These are phyloP conservation scores for Sequoiadendron giganteum DNA, from an alignment of 75 land plant species.

Conservation along the genomic window DNA sequence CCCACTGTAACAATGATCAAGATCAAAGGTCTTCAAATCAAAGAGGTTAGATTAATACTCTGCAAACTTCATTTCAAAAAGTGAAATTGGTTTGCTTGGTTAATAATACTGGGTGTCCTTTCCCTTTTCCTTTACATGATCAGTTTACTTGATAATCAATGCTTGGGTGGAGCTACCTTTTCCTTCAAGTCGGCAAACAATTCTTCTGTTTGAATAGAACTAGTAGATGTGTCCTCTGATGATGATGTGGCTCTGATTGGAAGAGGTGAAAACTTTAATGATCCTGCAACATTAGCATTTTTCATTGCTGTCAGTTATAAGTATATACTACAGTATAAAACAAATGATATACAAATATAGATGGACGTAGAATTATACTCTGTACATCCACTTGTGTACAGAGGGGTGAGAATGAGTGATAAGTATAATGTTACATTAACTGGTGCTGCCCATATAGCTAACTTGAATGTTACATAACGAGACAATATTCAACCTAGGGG, in stretches of 20 bases:
- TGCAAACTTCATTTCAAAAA: neutral
- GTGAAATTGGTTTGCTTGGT: neutral
- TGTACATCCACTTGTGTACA: neutral
- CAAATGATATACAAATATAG: neutral
- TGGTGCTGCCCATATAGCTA: neutral
- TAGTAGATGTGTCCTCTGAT: constrained; percentile 38
- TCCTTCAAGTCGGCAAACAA: constrained; percentile 41
- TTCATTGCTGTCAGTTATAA: neutral
- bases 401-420: neutral
- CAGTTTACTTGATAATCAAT: constrained; percentile 1
- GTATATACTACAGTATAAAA: neutral
- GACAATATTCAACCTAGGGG: too few relatives aligned
- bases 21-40: constrained; percentile 4
- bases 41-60: neutral
- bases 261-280: constrained; percentile 29
- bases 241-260: constrained; percentile 35
- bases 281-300: constrained; percentile 18
- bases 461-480: neutral
- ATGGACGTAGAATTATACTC: neutral
- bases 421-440: neutral
- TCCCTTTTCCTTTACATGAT: neutral
- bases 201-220: constrained; percentile 31
- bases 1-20: constrained; percentile 56
- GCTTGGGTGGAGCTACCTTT: constrained; percentile 29
- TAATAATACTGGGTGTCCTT: neutral